Base-by-base conservation (phyloP, 768 basidiomycete genomes). In the Suillus spraguei region DNA sequence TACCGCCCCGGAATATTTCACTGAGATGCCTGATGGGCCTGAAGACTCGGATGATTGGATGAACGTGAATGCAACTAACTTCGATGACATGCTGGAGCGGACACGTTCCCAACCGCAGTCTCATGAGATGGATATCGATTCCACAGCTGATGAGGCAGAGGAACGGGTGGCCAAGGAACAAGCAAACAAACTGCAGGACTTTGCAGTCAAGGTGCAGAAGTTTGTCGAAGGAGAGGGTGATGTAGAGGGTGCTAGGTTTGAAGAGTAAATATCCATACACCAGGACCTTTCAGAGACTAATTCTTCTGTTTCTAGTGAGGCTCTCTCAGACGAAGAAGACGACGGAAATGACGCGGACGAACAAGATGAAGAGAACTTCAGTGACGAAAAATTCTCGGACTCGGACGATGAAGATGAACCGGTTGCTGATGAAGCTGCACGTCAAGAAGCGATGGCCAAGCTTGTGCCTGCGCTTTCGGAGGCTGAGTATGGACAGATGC, bases 161-260 rank as follows among this genome's bases (percentile, higher is more conserved):
- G 86, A 88, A 61, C 79, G 75, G 24, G 47, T 88, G 5, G 83
- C 85, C 8, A 83, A 85, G 33, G 82, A 85, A 63, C 90, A 94
- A 72, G 89, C 94, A 11, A 73, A 81, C 24, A 85, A 84, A 64
- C 77, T 99, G 36, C 87, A 86, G 68, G 83, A 85, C 64, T 81
- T 99, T 60, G 96, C 97, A 13, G 77, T 83, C 64, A 92, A 93
- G 72, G 94, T 99, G 1, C 90, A 92, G 68, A 79, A 80, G n/a
- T 99, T 99, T 71, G 88, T 99, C 2, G 88, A 94, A 68, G 95
- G 92, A 3, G 78, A 96, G 71, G 97, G 97, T 2, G 90, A 92
- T 64, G 64, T 97, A 10, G 90, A 94, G 65, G 97, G 97, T 4
- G 97, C 95, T 0, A 78, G 82, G 66, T 97, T 99, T 70, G 87